Percentiles rank a stretch among this genome's conserved stretches.
Evolutionary conservation across 306 rosid genomes (phyloP).

Genomic region (Fragaria nilgerrensis): DNA sequence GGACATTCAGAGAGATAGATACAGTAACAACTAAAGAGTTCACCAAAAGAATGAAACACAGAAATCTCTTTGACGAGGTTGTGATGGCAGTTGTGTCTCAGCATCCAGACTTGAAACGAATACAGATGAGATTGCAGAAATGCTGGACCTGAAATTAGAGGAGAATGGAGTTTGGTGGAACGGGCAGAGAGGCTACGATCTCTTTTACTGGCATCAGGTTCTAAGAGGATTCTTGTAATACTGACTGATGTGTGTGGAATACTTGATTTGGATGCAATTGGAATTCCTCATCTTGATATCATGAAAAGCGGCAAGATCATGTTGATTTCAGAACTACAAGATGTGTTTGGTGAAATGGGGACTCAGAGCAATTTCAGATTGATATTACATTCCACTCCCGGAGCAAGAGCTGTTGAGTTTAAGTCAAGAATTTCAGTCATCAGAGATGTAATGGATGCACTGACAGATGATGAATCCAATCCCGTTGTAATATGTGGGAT

Average conservation of each 20-base stretch:
- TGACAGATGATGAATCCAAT: conserved; percentile 2
- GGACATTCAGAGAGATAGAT: neutral
- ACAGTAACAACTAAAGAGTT: neutral
- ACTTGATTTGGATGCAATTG: conserved; percentile 7
- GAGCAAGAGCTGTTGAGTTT: neutral
- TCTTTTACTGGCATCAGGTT: neutral
- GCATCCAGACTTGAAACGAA: neutral
- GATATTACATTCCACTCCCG: neutral
- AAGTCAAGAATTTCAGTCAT: neutral
- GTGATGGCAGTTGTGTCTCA: neutral
- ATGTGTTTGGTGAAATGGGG: neutral
- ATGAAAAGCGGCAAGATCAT: conserved; percentile 1
- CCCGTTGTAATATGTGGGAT: conserved; percentile 4
- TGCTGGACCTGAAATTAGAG: neutral
- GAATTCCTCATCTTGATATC: neutral
- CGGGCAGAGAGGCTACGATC: neutral
- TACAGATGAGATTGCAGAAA: conserved; percentile 12
- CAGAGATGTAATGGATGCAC: conserved; percentile 1
- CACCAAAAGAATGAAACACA: neutral
- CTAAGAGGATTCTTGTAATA: conserved; percentile 3
- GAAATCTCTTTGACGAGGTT: conserved; percentile 12
- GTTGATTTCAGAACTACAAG: neutral
- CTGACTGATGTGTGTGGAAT: neutral
- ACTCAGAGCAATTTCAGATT: neutral
- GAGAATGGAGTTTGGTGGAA: neutral